Evolutionary conservation across 106 monocot species (phyloP).

Genomic region (Xerophyta viscosa): DNA sequence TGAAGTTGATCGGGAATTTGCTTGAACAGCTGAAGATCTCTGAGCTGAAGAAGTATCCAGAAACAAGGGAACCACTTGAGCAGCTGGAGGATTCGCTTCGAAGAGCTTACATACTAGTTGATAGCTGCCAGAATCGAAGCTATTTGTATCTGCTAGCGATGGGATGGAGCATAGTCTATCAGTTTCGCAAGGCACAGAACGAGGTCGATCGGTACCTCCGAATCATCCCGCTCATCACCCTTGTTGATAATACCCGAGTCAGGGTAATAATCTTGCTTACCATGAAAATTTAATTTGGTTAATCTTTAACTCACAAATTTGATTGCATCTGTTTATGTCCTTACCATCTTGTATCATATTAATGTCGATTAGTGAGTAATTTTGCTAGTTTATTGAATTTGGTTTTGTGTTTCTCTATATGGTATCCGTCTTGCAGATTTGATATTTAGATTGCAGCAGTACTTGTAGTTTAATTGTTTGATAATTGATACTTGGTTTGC

Average conservation of each 20-base stretch:
- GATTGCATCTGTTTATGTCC: too few species aligned
- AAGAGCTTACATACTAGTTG: conserved; percentile 46
- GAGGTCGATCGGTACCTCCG: conserved; percentile 62
- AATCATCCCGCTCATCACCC: conserved; percentile 60
- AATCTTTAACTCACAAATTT: too few species aligned
- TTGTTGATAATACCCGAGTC: conserved; percentile 57
- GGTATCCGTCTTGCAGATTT: too few species aligned
- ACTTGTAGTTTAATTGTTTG: too few species aligned
- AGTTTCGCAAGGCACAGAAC: conserved; percentile 58
- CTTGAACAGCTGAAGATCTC: conserved; percentile 57
- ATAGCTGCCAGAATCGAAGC: conserved; percentile 58
- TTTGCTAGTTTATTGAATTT: too few species aligned
- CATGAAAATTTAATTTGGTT: too few species aligned
- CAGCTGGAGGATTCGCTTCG: conserved; percentile 66
- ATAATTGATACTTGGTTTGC: too few species aligned
- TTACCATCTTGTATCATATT: too few species aligned
- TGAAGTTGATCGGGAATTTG: conserved; percentile 66
- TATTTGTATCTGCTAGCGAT: conserved; percentile 52
- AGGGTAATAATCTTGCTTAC: conserved; percentile 23
- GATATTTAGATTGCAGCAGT: too few species aligned
- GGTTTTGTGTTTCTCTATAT: too few species aligned
- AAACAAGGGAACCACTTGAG: conserved; percentile 63
- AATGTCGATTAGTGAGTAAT: too few species aligned
- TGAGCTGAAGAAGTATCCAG: conserved; percentile 63
- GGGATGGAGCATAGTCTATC: conserved; percentile 78